Evolutionary conservation across 805 yeast genomes (phyloP), one percentile per base, ranked within the genome.

Genomic region (Phaffomyces opuntiae): DNA sequence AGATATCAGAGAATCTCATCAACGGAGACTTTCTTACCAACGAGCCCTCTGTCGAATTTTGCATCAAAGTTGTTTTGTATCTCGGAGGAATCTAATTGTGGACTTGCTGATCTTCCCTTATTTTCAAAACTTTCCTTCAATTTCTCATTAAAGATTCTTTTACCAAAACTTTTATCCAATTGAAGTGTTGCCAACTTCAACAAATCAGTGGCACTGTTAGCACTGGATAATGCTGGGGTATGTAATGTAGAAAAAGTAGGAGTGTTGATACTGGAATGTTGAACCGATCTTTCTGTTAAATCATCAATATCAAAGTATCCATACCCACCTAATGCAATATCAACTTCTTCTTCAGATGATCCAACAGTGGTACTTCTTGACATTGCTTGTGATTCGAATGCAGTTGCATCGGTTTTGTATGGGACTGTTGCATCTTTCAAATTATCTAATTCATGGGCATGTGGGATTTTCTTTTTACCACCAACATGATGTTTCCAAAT

Each of bases 271-370:
- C 39, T 42, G 1, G 62, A 56, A 72, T 78, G 52, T 72, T 68
- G 50, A 70, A 74, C 57, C 69, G 87, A 76, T 49, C 86, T 68
- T 34, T 74, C 59, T 33, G 77, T 80, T 47, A 81, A 76, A 50
- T 83, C 80, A 11, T 83, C 87, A 54, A 81, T 75, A 55, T 82
- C 87, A 62, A 83, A 83, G 60, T 83, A 81, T 7, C 87, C 91
- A 60, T 86, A 86, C 1, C 95, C 95, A 19, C 93, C 91, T 33
- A 85, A 66, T 8, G 63, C 65, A 33, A 60, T 35, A 33, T 60
- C 64, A 25, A 51, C 46, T 11, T 59, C 61, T 31, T 57, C 62
- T 31, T 57, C 64, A 35, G 54, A 52, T 2, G 60, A 52, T 1
- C 53, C 56, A 19, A 49, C 33, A 2, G 58, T 53, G 1, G 55